phyloP scores from a whole-genome alignment of 768 basidiomycete species.

The Coprinopsis cinerea region DNA sequence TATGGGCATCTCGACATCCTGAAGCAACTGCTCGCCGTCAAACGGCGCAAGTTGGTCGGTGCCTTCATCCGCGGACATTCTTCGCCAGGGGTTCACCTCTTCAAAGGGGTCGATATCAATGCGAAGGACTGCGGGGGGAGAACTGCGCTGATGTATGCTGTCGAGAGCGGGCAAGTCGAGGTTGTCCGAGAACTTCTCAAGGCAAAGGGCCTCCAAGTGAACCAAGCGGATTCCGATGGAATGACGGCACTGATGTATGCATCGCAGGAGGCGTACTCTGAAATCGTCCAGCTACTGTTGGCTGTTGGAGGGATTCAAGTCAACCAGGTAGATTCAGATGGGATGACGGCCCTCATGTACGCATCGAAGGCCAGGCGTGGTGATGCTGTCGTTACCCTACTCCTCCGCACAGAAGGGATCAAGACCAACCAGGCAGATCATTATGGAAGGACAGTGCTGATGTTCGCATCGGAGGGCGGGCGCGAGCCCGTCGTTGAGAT shows the following conservation, averaged over 20 bases:
- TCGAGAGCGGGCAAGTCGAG: no score
- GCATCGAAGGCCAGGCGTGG: background rate
- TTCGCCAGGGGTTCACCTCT: no score
- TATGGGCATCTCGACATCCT: background rate
- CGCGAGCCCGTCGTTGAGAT: background rate
- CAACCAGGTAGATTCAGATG: background rate
- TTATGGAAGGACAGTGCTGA: background rate
- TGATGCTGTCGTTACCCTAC: background rate
- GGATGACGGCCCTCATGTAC: background rate
- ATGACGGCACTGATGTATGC: constrained; percentile 1
- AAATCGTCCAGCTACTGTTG: background rate
- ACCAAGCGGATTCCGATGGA: no score
- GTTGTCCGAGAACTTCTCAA: no score
- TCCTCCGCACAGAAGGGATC: background rate
- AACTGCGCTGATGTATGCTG: no score
- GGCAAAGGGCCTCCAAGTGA: no score
- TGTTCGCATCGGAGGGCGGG: background rate
- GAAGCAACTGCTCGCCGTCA: background rate
- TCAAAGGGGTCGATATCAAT: background rate
- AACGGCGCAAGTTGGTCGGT: no score
- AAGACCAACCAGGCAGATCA: background rate
- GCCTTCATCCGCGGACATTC: no score
- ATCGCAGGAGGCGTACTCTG: background rate
- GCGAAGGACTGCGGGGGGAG: background rate
- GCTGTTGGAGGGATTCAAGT: background rate